Evolutionary conservation across 2,329 filamentous ascomycete species (phyloP).

Genomic region (Lasiodiplodia theobromae): DNA sequence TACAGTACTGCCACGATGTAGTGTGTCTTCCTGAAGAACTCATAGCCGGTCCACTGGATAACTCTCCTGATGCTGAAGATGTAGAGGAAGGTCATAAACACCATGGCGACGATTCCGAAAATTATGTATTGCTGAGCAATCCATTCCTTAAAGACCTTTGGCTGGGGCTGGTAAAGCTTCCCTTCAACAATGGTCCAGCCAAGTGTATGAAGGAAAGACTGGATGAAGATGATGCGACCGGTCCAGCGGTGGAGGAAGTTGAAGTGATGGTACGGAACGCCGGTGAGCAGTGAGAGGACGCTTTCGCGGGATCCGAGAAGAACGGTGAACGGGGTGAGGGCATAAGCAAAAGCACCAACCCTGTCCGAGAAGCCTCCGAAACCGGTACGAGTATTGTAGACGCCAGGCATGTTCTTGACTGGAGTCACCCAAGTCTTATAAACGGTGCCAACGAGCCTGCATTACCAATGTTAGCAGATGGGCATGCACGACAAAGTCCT

Average conservation of each 20-base stretch:
- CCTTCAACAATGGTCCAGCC: slow-evolving; percentile 73
- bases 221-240: slow-evolving; percentile 74
- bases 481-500: background rate
- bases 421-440: slow-evolving; percentile 76
- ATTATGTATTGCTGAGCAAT: slow-evolving; percentile 72
- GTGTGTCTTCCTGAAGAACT: slow-evolving; percentile 78
- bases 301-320: slow-evolving; percentile 74
- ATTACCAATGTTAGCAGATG: background rate
- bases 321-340: slow-evolving; percentile 74
- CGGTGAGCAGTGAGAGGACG: slow-evolving; percentile 72
- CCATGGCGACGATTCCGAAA: slow-evolving; percentile 75
- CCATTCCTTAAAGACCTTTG: slow-evolving; percentile 62
- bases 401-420: slow-evolving; percentile 60
- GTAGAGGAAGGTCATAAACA: slow-evolving; percentile 67
- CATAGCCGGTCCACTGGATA: slow-evolving; percentile 74
- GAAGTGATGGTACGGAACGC: slow-evolving; percentile 78
- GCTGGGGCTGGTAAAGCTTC: slow-evolving; percentile 75
- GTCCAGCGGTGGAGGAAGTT: slow-evolving; percentile 81
- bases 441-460: slow-evolving; percentile 66
- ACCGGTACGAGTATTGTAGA: slow-evolving; percentile 69
- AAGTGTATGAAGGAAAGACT: slow-evolving; percentile 73
- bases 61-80: slow-evolving; percentile 65
- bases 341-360: slow-evolving; percentile 74
- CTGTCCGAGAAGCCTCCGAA: slow-evolving; percentile 74
- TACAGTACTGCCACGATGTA: slow-evolving; percentile 77